These are phyloP conservation scores for Acanthamoeba quina DNA, from an alignment of 208 protist species.

Conservation along the genomic window DNA sequence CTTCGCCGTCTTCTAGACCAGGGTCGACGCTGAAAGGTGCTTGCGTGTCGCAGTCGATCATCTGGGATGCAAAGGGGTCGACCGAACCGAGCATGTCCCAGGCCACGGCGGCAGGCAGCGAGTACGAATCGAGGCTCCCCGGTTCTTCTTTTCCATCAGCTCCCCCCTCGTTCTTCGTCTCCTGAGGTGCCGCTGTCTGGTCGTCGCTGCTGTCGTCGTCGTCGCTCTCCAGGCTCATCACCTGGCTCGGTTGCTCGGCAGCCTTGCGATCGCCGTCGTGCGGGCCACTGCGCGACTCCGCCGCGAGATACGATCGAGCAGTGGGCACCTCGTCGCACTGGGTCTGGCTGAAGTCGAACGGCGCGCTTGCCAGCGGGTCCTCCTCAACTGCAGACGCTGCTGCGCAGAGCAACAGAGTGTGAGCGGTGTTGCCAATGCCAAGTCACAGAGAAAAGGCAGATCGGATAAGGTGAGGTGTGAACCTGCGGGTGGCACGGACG, in stretches of 20 bases:
- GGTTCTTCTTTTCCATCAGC: background rate
- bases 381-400: too few relatives aligned
- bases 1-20: too few relatives aligned
- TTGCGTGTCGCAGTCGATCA: background rate
- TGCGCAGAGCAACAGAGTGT: too few relatives aligned
- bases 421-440: too few relatives aligned
- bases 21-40: too few relatives aligned
- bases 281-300: too few relatives aligned
- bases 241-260: background rate
- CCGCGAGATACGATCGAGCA: too few relatives aligned
- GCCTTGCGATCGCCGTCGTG: too few relatives aligned
- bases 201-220: background rate
- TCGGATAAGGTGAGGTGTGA: too few relatives aligned
- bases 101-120: background rate
- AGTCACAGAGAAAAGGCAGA: too few relatives aligned
- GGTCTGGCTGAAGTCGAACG: background rate
- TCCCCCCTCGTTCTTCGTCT: background rate
- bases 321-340: background rate
- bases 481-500: too few relatives aligned
- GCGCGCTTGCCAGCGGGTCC: background rate
- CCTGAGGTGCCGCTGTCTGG: background rate
- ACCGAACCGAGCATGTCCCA: background rate
- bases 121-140: background rate
- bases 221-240: background rate
- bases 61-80: background rate